A percentile compares a stretch with the other conserved stretches of the same genome.
Evolutionary conservation across 495 filamentous ascomycete genomes (phyloP).

Genomic region (Thermothielavioides terrestris): DNA sequence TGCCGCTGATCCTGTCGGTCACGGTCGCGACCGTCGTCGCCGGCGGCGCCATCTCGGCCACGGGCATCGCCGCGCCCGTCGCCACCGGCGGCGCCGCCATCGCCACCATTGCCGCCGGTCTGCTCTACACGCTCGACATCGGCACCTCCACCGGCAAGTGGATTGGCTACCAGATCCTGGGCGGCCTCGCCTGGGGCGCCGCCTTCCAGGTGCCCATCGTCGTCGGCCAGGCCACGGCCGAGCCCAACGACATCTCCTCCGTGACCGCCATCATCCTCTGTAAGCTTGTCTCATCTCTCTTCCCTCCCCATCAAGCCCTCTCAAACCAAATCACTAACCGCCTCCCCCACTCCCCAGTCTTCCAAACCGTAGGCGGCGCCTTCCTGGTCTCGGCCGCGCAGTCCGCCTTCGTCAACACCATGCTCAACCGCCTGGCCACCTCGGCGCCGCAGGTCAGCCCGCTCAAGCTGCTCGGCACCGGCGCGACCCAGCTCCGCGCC

Average conservation of each 20-base stretch:
- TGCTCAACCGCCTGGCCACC: constrained; percentile 25
- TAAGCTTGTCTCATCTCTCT: constrained; percentile 8
- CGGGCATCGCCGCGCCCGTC: constrained; percentile 45
- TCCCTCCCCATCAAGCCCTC: background rate
- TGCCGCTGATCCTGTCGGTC: constrained; percentile 46
- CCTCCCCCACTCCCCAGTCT: constrained; percentile 40
- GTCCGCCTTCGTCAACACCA: constrained; percentile 41
- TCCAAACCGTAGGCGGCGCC: constrained; percentile 42
- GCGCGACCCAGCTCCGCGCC: constrained; percentile 33
- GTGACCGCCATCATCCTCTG: constrained; percentile 44
- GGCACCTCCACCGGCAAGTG: constrained; percentile 38
- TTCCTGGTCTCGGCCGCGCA: constrained; percentile 40
- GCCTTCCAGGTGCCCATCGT: constrained; percentile 46
- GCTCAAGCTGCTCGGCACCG: constrained; percentile 31
- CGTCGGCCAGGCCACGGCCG: constrained; percentile 46
- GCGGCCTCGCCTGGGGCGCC: constrained; percentile 43
- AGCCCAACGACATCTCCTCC: constrained; percentile 25
- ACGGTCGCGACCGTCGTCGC: constrained; percentile 38
- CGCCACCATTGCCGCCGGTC: constrained; percentile 44
- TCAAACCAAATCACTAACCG: background rate
- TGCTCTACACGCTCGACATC: constrained; percentile 42
- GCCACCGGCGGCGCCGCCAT: constrained; percentile 45
- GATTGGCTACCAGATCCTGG: constrained; percentile 53
- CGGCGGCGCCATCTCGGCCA: constrained; percentile 37
- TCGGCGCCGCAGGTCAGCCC: constrained; percentile 35